Evolutionary conservation across 495 filamentous ascomycete species (phyloP).

Genomic region (Aspergillus biplanus): DNA sequence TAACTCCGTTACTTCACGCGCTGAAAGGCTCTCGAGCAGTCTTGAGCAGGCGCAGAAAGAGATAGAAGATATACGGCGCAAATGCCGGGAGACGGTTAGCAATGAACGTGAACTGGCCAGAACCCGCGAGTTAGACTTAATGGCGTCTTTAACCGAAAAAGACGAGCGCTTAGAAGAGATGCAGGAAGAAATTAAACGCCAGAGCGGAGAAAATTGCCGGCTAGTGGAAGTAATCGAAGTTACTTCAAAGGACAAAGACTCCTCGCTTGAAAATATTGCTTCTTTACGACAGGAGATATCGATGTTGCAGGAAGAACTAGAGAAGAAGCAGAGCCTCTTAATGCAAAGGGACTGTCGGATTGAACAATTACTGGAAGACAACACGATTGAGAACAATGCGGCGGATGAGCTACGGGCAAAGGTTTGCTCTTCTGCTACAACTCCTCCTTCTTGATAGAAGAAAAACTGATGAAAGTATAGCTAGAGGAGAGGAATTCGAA

Average conservation of each 20-base stretch:
- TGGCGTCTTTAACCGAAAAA: conserved; percentile 49
- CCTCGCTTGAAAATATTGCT: conserved; percentile 16
- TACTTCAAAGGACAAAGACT: conserved; percentile 25
- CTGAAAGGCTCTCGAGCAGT: conserved; percentile 35
- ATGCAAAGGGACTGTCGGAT: conserved; percentile 35
- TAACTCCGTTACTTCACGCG: conserved; percentile 26
- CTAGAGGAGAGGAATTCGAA: conserved; percentile 25
- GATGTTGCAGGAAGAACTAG: conserved; percentile 20
- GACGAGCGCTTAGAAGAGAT: conserved; percentile 49
- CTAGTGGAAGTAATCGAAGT: conserved; percentile 25
- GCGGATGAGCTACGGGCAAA: conserved; percentile 29
- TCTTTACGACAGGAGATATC: conserved; percentile 29
- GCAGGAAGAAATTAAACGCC: conserved; percentile 28
- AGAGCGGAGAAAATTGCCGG: conserved; percentile 27
- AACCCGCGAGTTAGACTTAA: conserved; percentile 44
- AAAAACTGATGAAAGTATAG: conserved; percentile 18
- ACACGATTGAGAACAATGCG: conserved; percentile 25
- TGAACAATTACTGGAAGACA: conserved; percentile 25
- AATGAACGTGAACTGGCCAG: conserved; percentile 38
- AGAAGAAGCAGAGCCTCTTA: conserved; percentile 23
- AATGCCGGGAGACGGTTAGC: conserved; percentile 28
- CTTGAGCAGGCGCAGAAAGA: conserved; percentile 31
- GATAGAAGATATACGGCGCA: conserved; percentile 31
- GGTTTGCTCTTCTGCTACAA: conserved; percentile 25
- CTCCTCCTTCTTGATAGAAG: not conserved